A percentile compares a stretch with the other conserved stretches of the same genome.
Evolutionary conservation across 2,329 filamentous ascomycete genomes (phyloP).

Genomic region (Botrytis fragariae): DNA sequence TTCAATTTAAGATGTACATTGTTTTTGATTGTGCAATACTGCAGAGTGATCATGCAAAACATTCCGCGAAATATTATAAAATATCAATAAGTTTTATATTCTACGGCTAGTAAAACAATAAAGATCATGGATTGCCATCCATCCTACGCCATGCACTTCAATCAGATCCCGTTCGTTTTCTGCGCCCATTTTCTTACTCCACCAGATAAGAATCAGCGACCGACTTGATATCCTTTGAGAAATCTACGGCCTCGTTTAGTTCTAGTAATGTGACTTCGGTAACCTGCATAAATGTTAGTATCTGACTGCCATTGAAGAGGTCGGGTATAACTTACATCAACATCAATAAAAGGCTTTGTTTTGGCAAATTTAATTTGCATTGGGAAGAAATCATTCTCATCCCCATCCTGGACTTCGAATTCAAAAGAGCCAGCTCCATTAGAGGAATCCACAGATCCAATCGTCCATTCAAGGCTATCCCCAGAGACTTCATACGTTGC

Average conservation of each 20-base stretch:
- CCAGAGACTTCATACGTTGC: conserved; percentile 91
- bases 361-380: conserved; percentile 92
- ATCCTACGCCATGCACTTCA: conserved; percentile 31
- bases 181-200: conserved; percentile 52
- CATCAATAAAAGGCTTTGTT: conserved; percentile 80
- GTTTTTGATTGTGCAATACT: background rate
- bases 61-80: background rate
- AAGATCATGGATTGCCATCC: conserved; percentile 23
- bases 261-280: conserved; percentile 68
- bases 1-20: background rate
- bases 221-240: conserved; percentile 78
- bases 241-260: conserved; percentile 74
- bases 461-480: conserved; percentile 89
- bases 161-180: conserved; percentile 29
- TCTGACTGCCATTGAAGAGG: conserved; percentile 13
- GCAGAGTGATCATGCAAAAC: background rate
- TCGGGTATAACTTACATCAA: conserved; percentile 67
- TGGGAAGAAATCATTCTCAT: conserved; percentile 96
- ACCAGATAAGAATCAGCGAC: conserved; percentile 74
- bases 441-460: conserved; percentile 79
- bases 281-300: conserved; percentile 51
- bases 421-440: conserved; percentile 88
- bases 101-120: conserved; percentile 23
- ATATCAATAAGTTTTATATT: conserved; percentile 22
- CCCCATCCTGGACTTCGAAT: conserved; percentile 84